Base-by-base conservation (phyloP, 164 flowering plant genomes). In the Umbilicus rupestris region DNA sequence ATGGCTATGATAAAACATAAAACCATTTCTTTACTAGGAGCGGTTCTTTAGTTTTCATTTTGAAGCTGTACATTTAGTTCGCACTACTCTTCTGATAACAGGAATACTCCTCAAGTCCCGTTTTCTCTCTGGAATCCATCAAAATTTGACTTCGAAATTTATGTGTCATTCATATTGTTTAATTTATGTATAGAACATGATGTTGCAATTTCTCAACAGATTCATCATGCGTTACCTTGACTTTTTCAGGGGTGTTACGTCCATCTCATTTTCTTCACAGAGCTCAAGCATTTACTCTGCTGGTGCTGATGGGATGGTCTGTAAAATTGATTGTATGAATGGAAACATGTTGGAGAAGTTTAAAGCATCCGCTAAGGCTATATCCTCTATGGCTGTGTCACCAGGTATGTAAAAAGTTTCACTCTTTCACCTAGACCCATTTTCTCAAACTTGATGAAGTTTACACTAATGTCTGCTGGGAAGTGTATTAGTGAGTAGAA, bases 291-390 rank as follows among this genome's bases (percentile, higher is more conserved):
- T 88, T 73, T 94, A 86, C 68, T 76, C 92, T 70, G 87, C 86
- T 7, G 97, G 98, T 49, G 86, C 77, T 71, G 97, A 94, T 86
- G 98, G 98, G 44, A 84, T 89, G 90, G 69, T 87, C 65, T 89
- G 88, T 77, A 74, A 84, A 78, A 78, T 87, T 74, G 95, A 91
- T 73, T 70, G 79, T 29, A 60, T 62, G 52, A 71, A 82, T 11
- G 97, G 98, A 30, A 84, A 73, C 64, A 68, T 84, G 37, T 71
- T 85, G 75, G 78, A 74, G 63, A 91, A 83, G 77, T 89, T 91
- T 63, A 85, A 65, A 74, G 87, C 97, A 84, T 88, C 92, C 52
- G 72, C 86, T 46, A 89, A 83, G 69, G 85, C 88, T 39, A 76
- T 89, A 73, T 86, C 97, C 26, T 82, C 81, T 31, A 71, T 94